phyloP scores from a whole-genome alignment of 768 basidiomycete genomes.

The Agaricus blazei region DNA sequence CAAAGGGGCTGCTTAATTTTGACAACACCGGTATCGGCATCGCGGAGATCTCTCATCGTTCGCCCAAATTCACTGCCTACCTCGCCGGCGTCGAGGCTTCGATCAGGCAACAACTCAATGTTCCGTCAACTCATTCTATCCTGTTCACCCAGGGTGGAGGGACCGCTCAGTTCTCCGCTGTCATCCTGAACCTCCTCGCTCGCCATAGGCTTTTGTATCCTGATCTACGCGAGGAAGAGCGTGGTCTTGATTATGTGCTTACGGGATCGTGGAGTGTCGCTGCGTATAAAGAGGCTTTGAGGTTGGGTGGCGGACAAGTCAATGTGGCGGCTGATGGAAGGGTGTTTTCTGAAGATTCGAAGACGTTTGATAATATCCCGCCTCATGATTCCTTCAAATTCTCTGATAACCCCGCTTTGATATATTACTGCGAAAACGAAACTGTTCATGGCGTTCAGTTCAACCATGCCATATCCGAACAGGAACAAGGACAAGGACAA shows the following conservation, averaged over 20 bases:
- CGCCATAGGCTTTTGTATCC: conserved; percentile 76
- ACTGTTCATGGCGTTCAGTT: conserved; percentile 96
- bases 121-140: conserved; percentile 81
- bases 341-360: conserved; percentile 53
- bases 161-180: conserved; percentile 85
- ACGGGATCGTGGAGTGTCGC: conserved; percentile 93
- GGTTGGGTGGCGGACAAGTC: conserved; percentile 57
- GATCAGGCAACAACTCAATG: conserved; percentile 70
- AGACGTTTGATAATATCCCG: conserved; percentile 79
- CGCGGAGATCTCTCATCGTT: conserved; percentile 94
- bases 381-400: conserved; percentile 68
- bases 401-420: conserved; percentile 76
- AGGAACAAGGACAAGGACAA: neutral
- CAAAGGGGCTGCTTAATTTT: conserved; percentile 86
- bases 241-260: conserved; percentile 80
- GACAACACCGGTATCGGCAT: conserved; percentile 89
- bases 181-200: conserved; percentile 88
- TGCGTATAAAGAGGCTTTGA: conserved; percentile 75
- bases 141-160: conserved; percentile 96
- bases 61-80: conserved; percentile 78
- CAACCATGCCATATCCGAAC: conserved; percentile 22
- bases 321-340: conserved; percentile 73
- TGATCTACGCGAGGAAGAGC: conserved; percentile 45
- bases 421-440: conserved; percentile 99
- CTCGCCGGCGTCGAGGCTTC: conserved; percentile 56